Conservation (phyloP, 2,329 filamentous ascomycete species). For the Aspergillus japonicus region DNA sequence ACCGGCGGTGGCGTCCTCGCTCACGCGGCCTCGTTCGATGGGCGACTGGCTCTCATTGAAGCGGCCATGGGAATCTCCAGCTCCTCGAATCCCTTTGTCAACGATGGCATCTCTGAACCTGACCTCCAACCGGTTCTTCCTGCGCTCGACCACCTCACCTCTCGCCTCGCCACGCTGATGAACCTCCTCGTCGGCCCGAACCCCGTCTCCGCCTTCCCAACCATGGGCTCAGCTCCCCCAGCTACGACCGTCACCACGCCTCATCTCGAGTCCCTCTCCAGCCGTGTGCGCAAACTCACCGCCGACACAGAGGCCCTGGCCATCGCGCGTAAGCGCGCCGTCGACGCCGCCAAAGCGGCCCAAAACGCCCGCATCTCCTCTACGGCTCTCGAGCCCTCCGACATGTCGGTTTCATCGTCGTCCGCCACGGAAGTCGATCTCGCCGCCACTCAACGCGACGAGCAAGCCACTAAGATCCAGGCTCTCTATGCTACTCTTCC, state of each 20-base stretch:
- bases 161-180: conserved; percentile 73
- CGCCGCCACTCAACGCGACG: conserved; percentile 49
- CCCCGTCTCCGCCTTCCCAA: conserved; percentile 28
- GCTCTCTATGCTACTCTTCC: conserved; percentile 85
- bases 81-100: conserved; percentile 57
- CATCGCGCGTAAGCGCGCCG: conserved; percentile 43
- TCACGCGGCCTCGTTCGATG: conserved; percentile 84
- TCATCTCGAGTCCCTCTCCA: conserved; percentile 45
- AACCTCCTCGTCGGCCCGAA: conserved; percentile 40
- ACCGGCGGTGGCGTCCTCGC: conserved; percentile 56
- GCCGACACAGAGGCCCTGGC: conserved; percentile 46
- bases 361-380: conserved; percentile 39
- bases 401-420: conserved; percentile 28
- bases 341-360: conserved; percentile 43
- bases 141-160: conserved; percentile 75
- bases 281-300: conserved; percentile 45
- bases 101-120: conserved; percentile 51
- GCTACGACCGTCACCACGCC: conserved; percentile 37
- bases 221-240: conserved; percentile 19
- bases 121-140: conserved; percentile 69
- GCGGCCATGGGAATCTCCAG: conserved; percentile 75
- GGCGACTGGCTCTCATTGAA: conserved; percentile 75
- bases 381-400: conserved; percentile 30
- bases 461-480: conserved; percentile 83
- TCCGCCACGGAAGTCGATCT: conserved; percentile 55